Percentiles rank a stretch among this genome's conserved stretches.
Conservation (phyloP, 108 stramenopile species). For the Nitzschia palea region DNA sequence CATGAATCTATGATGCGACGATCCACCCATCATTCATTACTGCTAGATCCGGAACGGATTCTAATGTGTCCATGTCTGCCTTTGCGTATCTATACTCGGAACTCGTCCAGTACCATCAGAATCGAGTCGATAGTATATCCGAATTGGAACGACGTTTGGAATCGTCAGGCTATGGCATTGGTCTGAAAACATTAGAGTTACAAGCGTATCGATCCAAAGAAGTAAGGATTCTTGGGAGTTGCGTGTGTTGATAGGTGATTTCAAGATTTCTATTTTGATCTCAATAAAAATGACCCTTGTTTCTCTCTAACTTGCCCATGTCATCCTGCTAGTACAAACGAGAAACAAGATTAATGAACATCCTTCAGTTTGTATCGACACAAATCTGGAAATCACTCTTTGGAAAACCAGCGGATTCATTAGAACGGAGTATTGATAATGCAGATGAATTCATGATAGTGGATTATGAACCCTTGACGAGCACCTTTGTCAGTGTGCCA, state of each 20-base stretch:
- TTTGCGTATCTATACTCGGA: conserved; percentile 95
- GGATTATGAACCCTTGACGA: conserved; percentile 89
- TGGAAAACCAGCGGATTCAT: conserved; percentile 91
- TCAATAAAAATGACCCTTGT: too few relatives aligned
- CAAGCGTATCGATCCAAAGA: conserved; percentile 79
- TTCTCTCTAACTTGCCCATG: neutral
- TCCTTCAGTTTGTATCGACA: conserved; percentile 91
- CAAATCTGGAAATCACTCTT: conserved; percentile 94
- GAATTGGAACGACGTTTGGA: conserved; percentile 92
- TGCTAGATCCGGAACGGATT: neutral
- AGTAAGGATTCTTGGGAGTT: conserved; percentile 30
- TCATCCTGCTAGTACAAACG: conserved; percentile 50
- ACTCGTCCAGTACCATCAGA: conserved; percentile 95
- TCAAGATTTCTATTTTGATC: too few relatives aligned
- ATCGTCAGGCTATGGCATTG: conserved; percentile 91
- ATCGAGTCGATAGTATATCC: conserved; percentile 83
- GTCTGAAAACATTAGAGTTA: conserved; percentile 90
- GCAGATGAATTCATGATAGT: conserved; percentile 97
- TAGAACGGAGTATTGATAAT: conserved; percentile 93
- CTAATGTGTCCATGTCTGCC: conserved; percentile 80
- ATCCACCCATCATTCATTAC: neutral
- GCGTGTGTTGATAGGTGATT: too few relatives aligned
- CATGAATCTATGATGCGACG: neutral
- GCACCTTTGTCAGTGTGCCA: conserved; percentile 83
- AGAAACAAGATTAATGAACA: conserved; percentile 83